Percentiles rank a stretch among this genome's conserved stretches.
phyloP scores from a whole-genome alignment of 441 rosid genomes.

The Euphorbia celastroides region DNA sequence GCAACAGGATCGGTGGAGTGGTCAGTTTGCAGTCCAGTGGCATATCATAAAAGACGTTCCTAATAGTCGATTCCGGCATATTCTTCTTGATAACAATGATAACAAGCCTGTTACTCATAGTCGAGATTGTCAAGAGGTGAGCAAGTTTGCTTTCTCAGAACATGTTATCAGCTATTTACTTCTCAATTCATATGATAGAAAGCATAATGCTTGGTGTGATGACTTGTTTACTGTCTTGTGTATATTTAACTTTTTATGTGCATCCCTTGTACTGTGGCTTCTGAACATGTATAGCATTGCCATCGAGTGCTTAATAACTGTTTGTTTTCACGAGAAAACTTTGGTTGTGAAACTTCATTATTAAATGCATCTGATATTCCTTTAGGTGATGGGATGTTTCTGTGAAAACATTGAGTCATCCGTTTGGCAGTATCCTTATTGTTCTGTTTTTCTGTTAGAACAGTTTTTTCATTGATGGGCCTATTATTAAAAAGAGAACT shows the following conservation, averaged over 20 bases:
- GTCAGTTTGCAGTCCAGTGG: slow-evolving; percentile 83
- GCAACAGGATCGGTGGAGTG: slow-evolving; percentile 89
- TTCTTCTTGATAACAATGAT: slow-evolving; percentile 66
- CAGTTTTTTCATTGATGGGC: neutral
- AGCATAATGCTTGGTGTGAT: neutral
- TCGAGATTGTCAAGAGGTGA: slow-evolving; percentile 85
- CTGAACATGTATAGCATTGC: neutral
- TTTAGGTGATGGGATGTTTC: neutral
- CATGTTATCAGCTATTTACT: neutral
- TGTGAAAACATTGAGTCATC: neutral
- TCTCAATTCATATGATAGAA: neutral
- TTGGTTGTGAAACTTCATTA: neutral
- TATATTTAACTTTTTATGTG: neutral
- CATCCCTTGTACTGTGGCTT: neutral
- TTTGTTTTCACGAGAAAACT: neutral
- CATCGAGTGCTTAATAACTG: neutral
- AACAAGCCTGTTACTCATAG: slow-evolving; percentile 83
- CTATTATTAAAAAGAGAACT: neutral
- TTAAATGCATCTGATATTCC: neutral
- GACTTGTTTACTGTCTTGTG: neutral
- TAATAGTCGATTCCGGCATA: slow-evolving; percentile 60
- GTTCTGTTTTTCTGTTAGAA: neutral
- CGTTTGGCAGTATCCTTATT: neutral
- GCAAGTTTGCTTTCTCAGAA: neutral
- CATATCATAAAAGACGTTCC: slow-evolving; percentile 76